A percentile compares a stretch with the other conserved stretches of the same genome.
phyloP scores from a whole-genome alignment of 768 basidiomycete genomes.

The Mycena sanguinolenta region DNA sequence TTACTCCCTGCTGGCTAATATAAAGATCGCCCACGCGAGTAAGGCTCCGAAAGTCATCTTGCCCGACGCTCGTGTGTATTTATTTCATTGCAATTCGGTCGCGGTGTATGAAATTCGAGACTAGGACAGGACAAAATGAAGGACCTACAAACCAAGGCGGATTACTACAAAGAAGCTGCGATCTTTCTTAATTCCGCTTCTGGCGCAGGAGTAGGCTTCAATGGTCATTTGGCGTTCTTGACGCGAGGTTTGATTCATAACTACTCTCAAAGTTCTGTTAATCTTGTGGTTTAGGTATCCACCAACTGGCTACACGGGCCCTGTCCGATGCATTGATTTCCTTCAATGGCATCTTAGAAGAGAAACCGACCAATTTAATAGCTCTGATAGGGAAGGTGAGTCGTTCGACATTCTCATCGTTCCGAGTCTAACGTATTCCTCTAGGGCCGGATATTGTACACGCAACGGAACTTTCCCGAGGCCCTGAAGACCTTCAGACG shows the following conservation, averaged over 20 bases:
- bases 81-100: constrained; percentile 12
- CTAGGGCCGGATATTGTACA: constrained; percentile 89
- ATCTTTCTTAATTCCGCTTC: constrained; percentile 74
- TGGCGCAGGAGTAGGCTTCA: constrained; percentile 71
- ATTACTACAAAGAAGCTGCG: constrained; percentile 78
- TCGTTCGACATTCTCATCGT: not conserved
- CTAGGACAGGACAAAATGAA: constrained; percentile 76
- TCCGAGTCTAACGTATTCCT: not conserved
- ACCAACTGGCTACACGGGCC: constrained; percentile 83
- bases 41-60: constrained; percentile 87
- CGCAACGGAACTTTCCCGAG: constrained; percentile 79
- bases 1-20: constrained; percentile 87
- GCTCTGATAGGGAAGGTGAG: constrained; percentile 89
- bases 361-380: constrained; percentile 88
- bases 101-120: constrained; percentile 4
- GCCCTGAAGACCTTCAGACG: constrained; percentile 91
- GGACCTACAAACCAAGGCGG: constrained; percentile 73
- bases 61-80: constrained; percentile 75
- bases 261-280: not conserved
- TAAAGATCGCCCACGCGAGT: constrained; percentile 84
- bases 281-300: constrained; percentile 67
- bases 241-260: constrained; percentile 66
- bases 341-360: constrained; percentile 83
- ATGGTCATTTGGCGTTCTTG: constrained; percentile 70
- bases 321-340: constrained; percentile 87